Evolutionary conservation across 129 eudicot genomes (phyloP).

Genomic region (Tagetes patula): DNA sequence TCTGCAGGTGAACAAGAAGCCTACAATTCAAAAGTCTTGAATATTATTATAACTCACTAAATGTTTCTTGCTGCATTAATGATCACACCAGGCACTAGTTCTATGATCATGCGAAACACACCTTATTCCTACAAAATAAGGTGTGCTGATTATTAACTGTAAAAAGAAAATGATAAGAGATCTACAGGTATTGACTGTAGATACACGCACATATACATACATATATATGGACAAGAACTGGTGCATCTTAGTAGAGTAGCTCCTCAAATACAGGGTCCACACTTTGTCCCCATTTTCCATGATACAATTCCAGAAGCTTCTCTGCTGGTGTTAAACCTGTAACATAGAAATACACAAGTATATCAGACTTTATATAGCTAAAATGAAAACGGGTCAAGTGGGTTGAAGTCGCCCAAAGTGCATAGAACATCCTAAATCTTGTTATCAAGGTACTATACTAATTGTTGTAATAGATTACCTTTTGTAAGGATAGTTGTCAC

Average conservation of each 20-base stretch:
- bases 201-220: neutral
- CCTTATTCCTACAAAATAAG: slow-evolving; percentile 40
- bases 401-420: neutral
- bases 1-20: slow-evolving; percentile 23
- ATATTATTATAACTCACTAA: slow-evolving; percentile 25
- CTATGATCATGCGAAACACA: slow-evolving; percentile 27
- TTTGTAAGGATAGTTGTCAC: neutral
- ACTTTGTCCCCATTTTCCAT: slow-evolving; percentile 80
- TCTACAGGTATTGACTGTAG: neutral
- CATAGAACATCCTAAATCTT: neutral
- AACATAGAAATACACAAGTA: slow-evolving; percentile 13
- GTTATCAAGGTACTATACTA: neutral
- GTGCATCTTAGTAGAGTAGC: slow-evolving; percentile 61
- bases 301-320: slow-evolving; percentile 82
- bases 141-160: neutral
- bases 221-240: slow-evolving; percentile 26
- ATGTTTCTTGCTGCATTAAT: neutral
- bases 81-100: slow-evolving; percentile 1
- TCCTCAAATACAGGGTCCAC: slow-evolving; percentile 92
- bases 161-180: neutral
- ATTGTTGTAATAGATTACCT: neutral
- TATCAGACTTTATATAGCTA: slow-evolving; percentile 3
- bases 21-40: slow-evolving; percentile 6
- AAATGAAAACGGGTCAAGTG: neutral
- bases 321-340: slow-evolving; percentile 95